phyloP scores from a whole-genome alignment of 75 land plant genomes.

The Cryptomeria japonica region DNA sequence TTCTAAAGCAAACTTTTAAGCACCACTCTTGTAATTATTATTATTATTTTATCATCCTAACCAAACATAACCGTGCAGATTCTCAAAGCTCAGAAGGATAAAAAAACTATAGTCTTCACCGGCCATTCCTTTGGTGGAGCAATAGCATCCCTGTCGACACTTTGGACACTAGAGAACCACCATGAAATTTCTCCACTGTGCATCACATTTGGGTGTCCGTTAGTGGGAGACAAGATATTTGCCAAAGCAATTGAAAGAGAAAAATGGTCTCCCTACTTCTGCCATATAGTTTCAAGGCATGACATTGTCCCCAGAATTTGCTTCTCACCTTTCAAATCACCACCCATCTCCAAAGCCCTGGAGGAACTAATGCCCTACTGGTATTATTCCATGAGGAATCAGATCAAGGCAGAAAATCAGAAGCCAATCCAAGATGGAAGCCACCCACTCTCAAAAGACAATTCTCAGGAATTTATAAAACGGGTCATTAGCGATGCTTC shows the following conservation, averaged over 20 bases:
- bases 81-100: neutral
- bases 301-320: slow-evolving; percentile 62
- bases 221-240: slow-evolving; percentile 31
- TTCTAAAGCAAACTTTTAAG: too few relatives aligned
- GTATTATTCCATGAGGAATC: neutral
- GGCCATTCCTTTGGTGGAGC: slow-evolving; percentile 20
- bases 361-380: neutral
- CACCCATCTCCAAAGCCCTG: slow-evolving; percentile 21
- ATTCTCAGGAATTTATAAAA: neutral
- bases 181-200: too few relatives aligned
- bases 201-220: too few relatives aligned
- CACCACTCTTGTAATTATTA: too few relatives aligned
- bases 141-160: neutral
- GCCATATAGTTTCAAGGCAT: slow-evolving; percentile 36
- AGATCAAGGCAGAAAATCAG: neutral
- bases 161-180: too few relatives aligned
- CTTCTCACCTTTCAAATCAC: slow-evolving; percentile 39
- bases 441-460: neutral
- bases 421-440: slow-evolving; percentile 14
- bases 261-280: slow-evolving; percentile 46
- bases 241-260: slow-evolving; percentile 48
- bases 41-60: neutral
- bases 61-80: neutral
- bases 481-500: slow-evolving; percentile 37
- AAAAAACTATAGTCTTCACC: slow-evolving; percentile 8